phyloP scores from a whole-genome alignment of 257 asterid species.

The Phtheirospermum japonicum region DNA sequence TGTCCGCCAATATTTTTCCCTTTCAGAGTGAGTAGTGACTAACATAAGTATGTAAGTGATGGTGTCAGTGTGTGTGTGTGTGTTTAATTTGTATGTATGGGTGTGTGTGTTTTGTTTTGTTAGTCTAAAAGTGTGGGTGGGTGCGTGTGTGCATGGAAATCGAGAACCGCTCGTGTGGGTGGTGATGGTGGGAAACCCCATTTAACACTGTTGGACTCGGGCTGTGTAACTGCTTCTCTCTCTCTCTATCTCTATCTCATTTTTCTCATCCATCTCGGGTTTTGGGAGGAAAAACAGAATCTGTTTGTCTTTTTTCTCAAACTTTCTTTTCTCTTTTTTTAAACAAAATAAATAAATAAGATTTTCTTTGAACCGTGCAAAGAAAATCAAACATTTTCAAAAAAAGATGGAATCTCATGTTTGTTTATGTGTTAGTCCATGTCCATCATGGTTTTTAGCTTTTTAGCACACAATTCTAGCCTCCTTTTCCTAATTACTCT shows the following conservation, averaged over 20 bases:
- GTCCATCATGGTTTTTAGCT: slow-evolving; percentile 21
- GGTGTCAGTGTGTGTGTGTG: neutral
- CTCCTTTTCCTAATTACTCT: slow-evolving; percentile 3
- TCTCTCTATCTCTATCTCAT: too few relatives aligned
- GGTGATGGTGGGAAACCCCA: slow-evolving; percentile 49
- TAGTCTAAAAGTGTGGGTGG: slow-evolving; percentile 9
- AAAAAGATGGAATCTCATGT: slow-evolving; percentile 1
- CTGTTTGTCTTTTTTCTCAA: slow-evolving; percentile 37
- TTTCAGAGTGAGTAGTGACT: neutral
- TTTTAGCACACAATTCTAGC: slow-evolving; percentile 25
- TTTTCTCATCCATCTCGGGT: slow-evolving; percentile 30
- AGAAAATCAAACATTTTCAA: slow-evolving; percentile 21
- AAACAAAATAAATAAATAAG: neutral
- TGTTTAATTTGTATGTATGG: neutral
- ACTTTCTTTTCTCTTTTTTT: neutral
- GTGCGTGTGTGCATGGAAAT: slow-evolving; percentile 48
- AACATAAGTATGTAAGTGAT: neutral
- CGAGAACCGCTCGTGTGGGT: slow-evolving; percentile 75
- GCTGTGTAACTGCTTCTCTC: slow-evolving; percentile 34
- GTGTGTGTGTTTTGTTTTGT: slow-evolving; percentile 12
- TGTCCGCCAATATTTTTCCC: neutral
- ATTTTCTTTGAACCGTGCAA: slow-evolving; percentile 23
- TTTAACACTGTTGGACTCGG: slow-evolving; percentile 43
- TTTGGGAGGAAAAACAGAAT: slow-evolving; percentile 36
- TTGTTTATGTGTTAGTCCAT: neutral